Percentiles rank a stretch among this genome's conserved stretches.
These are phyloP conservation scores for Calonectria hongkongensis DNA, from an alignment of 2,329 filamentous ascomycete genomes.

Conservation along the genomic window DNA sequence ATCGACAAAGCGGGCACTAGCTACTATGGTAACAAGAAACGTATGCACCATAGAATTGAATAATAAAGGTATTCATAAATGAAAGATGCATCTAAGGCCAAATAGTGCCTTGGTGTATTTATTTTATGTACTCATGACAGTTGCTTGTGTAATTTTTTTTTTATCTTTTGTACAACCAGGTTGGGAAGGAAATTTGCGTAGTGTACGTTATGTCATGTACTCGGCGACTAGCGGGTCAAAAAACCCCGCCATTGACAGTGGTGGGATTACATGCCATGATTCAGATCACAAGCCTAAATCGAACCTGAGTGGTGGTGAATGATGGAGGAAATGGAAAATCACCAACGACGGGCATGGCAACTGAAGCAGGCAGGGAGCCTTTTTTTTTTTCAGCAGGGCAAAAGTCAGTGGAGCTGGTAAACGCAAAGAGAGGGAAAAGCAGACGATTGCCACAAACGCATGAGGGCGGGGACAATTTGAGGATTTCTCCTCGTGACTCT, in stretches of 20 bases:
- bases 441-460: background rate
- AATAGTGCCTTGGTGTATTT: too few relatives aligned
- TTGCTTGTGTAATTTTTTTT: too few relatives aligned
- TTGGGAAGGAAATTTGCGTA: background rate
- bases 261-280: background rate
- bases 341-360: background rate
- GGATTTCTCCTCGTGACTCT: too few relatives aligned
- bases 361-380: background rate
- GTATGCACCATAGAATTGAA: too few relatives aligned
- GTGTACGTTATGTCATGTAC: too few relatives aligned
- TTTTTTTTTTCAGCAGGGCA: background rate
- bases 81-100: too few relatives aligned
- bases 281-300: background rate
- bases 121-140: too few relatives aligned
- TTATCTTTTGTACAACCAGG: too few relatives aligned
- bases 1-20: too few relatives aligned
- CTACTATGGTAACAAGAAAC: too few relatives aligned
- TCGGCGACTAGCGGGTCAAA: background rate
- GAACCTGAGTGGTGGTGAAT: too few relatives aligned
- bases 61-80: too few relatives aligned
- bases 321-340: constrained; percentile 3
- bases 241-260: background rate
- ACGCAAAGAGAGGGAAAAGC: background rate
- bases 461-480: background rate
- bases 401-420: background rate